phyloP scores from a whole-genome alignment of 2,329 filamentous ascomycete genomes.

The Claviceps capensis region DNA sequence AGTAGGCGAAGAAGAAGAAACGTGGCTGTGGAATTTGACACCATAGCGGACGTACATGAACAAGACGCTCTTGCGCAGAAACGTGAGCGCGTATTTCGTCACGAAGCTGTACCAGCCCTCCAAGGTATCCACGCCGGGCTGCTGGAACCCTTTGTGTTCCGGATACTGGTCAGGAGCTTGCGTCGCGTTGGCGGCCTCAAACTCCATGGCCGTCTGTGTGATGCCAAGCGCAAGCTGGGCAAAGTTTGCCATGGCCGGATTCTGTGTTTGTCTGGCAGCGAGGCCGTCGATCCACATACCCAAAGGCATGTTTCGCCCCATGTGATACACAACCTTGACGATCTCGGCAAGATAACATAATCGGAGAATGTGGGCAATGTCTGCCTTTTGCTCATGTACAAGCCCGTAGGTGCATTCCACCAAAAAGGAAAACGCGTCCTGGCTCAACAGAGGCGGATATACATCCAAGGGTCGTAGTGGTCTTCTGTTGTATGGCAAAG shows the following conservation, averaged over 20 bases:
- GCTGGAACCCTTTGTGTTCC: slow-evolving; percentile 37
- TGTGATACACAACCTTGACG: slow-evolving; percentile 59
- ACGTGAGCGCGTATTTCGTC: slow-evolving; percentile 75
- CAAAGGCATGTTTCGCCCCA: slow-evolving; percentile 39
- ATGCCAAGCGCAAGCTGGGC: slow-evolving; percentile 39
- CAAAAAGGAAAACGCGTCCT: slow-evolving; percentile 69
- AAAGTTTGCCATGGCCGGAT: slow-evolving; percentile 38
- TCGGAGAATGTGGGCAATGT: slow-evolving; percentile 66
- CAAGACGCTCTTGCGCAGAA: slow-evolving; percentile 73
- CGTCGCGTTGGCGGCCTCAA: slow-evolving; percentile 19
- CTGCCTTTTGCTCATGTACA: slow-evolving; percentile 51
- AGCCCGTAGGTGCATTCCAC: slow-evolving; percentile 64
- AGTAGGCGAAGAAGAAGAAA: slow-evolving; percentile 46
- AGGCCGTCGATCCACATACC: slow-evolving; percentile 35
- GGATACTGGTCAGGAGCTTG: slow-evolving; percentile 12
- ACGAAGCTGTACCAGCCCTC: slow-evolving; percentile 46
- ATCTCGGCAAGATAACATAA: slow-evolving; percentile 87
- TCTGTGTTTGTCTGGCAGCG: slow-evolving; percentile 26
- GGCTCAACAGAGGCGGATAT: slow-evolving; percentile 45
- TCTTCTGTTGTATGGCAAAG: slow-evolving; percentile 6
- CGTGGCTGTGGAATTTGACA: slow-evolving; percentile 66
- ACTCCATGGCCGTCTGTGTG: slow-evolving; percentile 30
- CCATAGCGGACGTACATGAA: slow-evolving; percentile 81
- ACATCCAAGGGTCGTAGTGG: slow-evolving; percentile 31
- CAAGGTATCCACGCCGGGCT: slow-evolving; percentile 39